Evolutionary conservation across 352 stramenopile genomes (phyloP).

Genomic region (Phytophthora boehmeriae): DNA sequence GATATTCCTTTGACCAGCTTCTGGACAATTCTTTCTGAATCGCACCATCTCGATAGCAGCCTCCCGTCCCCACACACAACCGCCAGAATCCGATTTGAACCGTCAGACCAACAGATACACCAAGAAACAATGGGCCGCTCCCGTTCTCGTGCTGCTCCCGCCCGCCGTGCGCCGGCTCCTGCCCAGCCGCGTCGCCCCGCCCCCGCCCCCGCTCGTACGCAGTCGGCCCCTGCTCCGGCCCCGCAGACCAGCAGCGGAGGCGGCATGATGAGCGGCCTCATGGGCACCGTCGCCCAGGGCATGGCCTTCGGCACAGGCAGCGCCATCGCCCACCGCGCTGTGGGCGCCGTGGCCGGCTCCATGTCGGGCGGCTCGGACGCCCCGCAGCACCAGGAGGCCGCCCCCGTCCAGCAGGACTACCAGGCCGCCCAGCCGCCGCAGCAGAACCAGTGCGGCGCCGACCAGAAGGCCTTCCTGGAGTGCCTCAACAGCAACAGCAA

Average conservation of each 20-base stretch:
- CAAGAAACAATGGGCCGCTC: conserved; percentile 63
- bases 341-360: conserved; percentile 77
- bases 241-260: conserved; percentile 59
- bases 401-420: conserved; percentile 27
- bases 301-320: conserved; percentile 98
- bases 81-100: conserved; percentile 39
- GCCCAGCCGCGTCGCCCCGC: conserved; percentile 42
- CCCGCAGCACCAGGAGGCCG: conserved; percentile 45
- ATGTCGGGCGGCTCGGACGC: conserved; percentile 65
- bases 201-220: conserved; percentile 57
- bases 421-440: conserved; percentile 38
- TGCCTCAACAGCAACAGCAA: conserved; percentile 88
- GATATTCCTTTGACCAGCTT: conserved; percentile 7
- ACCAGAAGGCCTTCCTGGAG: conserved; percentile 86
- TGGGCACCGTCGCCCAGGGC: conserved; percentile 95
- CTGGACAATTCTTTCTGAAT: conserved; percentile 47
- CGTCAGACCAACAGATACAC: conserved; percentile 26
- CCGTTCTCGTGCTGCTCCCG: conserved; percentile 45
- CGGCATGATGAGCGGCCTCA: conserved; percentile 95
- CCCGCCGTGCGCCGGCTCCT: conserved; percentile 50
- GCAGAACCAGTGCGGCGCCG: conserved; percentile 64
- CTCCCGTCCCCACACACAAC: conserved; percentile 11
- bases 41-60: background rate
- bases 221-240: conserved; percentile 56
- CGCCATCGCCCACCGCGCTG: conserved; percentile 94